Conservation (phyloP, 2,329 filamentous ascomycete genomes). For the Huntiella savannae region DNA sequence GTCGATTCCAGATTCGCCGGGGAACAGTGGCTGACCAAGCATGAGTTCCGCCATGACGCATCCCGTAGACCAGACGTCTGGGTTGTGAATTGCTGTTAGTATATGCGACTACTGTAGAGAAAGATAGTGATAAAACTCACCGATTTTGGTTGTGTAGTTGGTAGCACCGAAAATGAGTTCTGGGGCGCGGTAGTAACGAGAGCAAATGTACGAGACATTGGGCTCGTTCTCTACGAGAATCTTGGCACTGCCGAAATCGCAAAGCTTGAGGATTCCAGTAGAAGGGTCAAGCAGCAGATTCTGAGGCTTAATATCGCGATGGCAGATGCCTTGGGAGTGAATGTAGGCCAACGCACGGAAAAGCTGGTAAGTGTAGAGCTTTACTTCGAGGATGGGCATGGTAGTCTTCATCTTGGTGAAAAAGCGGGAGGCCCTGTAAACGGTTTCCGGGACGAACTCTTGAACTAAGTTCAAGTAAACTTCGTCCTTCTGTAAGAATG, state of each 20-base stretch:
- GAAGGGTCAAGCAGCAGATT: conserved; percentile 85
- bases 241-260: conserved; percentile 97
- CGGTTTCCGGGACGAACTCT: conserved; percentile 94
- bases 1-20: conserved; percentile 94
- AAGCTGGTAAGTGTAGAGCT: conserved; percentile 98
- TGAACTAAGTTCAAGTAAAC: conserved; percentile 97
- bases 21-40: conserved; percentile 94
- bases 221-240: conserved; percentile 97
- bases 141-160: conserved; percentile 99
- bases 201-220: conserved; percentile 99
- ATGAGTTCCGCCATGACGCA: conserved; percentile 99
- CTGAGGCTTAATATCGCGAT: conserved; percentile 97
- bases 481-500: conserved; percentile 60
- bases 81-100: conserved; percentile 21
- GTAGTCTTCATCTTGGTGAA: conserved; percentile 99
- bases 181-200: conserved; percentile 91
- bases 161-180: conserved; percentile 97
- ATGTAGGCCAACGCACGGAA: conserved; percentile 98
- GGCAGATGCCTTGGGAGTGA: conserved; percentile 96
- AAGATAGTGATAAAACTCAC: conserved; percentile 33
- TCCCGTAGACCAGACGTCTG: conserved; percentile 99
- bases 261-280: conserved; percentile 86
- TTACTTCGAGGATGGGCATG: conserved; percentile 96
- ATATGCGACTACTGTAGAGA: neutral
- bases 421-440: conserved; percentile 92